phyloP scores from a whole-genome alignment of 1,139 yeast genomes.

The Kodamaea fungicola region DNA sequence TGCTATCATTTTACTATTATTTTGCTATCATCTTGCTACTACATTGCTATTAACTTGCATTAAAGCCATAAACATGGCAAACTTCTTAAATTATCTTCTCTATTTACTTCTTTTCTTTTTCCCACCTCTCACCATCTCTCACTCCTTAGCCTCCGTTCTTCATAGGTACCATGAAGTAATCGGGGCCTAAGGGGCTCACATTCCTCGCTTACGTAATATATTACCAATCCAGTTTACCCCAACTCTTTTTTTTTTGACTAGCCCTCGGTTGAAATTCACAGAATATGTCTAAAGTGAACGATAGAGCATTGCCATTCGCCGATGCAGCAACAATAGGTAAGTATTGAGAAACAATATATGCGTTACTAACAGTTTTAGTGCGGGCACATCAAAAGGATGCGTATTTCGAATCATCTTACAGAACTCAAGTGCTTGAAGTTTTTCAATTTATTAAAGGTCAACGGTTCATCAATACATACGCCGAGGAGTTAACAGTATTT shows the following conservation, averaged over 20 bases:
- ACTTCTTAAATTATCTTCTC: too few relatives aligned
- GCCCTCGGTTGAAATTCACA: constrained; percentile 1
- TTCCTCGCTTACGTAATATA: too few relatives aligned
- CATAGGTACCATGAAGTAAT: too few relatives aligned
- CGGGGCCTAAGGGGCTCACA: too few relatives aligned
- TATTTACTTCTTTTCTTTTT: too few relatives aligned
- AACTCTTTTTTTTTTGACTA: not conserved
- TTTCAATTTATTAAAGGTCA: constrained; percentile 61
- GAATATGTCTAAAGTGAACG: constrained; percentile 25
- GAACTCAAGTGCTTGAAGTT: constrained; percentile 54
- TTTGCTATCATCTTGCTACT: too few relatives aligned
- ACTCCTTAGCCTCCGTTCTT: too few relatives aligned
- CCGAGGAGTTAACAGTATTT: constrained; percentile 57
- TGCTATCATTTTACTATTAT: too few relatives aligned
- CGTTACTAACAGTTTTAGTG: constrained; percentile 29
- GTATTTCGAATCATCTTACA: constrained; percentile 58
- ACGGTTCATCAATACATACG: constrained; percentile 60
- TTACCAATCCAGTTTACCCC: not conserved
- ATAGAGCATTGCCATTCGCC: constrained; percentile 40
- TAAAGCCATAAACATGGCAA: too few relatives aligned
- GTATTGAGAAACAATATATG: constrained; percentile 12
- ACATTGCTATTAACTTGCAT: too few relatives aligned
- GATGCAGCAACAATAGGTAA: constrained; percentile 49
- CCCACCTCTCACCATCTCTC: too few relatives aligned
- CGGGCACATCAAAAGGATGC: constrained; percentile 89